Conservation (phyloP, 768 basidiomycete species). For the Rhodotorula sphaerocarpa region DNA sequence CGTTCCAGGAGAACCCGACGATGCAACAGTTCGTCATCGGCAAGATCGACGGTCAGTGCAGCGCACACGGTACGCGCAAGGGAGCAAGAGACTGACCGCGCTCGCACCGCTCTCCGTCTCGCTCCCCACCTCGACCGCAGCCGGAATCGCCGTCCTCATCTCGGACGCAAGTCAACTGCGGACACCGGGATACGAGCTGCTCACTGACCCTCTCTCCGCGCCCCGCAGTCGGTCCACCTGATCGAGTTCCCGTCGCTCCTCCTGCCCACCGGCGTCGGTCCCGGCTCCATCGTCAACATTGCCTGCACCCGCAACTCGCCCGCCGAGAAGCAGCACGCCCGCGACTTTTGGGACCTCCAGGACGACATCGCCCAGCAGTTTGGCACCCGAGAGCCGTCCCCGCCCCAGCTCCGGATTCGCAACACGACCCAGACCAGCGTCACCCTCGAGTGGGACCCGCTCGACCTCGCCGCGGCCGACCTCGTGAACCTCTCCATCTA, state of each 20-base stretch:
- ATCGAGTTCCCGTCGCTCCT: slow-evolving; percentile 97
- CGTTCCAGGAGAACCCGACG: slow-evolving; percentile 1
- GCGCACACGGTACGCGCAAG: too few relatives aligned
- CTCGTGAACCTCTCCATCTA: slow-evolving; percentile 85
- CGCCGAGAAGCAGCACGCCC: slow-evolving; percentile 74
- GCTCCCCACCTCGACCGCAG: slow-evolving; percentile 7
- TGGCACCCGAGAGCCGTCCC: slow-evolving; percentile 58
- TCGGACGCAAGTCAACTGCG: slow-evolving; percentile 27
- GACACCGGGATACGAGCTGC: too few relatives aligned
- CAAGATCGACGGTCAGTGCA: slow-evolving; percentile 31
- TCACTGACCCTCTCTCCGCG: neutral
- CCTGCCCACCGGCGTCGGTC: slow-evolving; percentile 79
- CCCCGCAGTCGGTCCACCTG: slow-evolving; percentile 76
- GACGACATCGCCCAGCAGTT: slow-evolving; percentile 66
- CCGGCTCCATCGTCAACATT: slow-evolving; percentile 95
- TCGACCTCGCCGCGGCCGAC: slow-evolving; percentile 76
- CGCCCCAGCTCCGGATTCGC: slow-evolving; percentile 74
- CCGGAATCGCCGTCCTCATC: slow-evolving; percentile 40
- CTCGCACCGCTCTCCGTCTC: neutral
- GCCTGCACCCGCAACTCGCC: slow-evolving; percentile 70
- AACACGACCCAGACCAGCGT: slow-evolving; percentile 92
- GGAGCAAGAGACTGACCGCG: neutral
- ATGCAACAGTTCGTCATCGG: slow-evolving; percentile 28
- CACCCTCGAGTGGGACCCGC: slow-evolving; percentile 85
- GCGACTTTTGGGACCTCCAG: slow-evolving; percentile 78